These are phyloP conservation scores for Ophiostoma perfectum DNA, from an alignment of 2,329 filamentous ascomycete genomes.

Conservation along the genomic window DNA sequence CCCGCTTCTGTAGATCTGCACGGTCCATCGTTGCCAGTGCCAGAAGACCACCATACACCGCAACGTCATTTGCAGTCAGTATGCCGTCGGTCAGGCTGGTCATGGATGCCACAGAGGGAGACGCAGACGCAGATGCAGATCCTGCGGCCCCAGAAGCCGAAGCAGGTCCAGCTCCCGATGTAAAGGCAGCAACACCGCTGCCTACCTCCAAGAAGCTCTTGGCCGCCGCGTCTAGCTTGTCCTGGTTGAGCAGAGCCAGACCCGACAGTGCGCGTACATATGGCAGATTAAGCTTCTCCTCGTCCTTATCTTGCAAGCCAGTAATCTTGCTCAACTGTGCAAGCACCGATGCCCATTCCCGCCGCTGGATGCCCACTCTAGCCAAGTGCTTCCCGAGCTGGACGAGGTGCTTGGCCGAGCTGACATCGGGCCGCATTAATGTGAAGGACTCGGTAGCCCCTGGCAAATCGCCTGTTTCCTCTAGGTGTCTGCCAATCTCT, in stretches of 20 bases:
- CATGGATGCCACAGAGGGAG: slow-evolving; percentile 33
- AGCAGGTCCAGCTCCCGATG: neutral
- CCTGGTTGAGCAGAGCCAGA: slow-evolving; percentile 45
- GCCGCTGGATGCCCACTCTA: slow-evolving; percentile 67
- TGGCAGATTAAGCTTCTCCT: slow-evolving; percentile 46
- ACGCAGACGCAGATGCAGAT: neutral
- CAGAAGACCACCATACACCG: slow-evolving; percentile 84
- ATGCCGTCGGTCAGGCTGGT: slow-evolving; percentile 60
- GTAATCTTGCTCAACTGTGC: slow-evolving; percentile 58
- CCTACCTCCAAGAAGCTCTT: slow-evolving; percentile 58
- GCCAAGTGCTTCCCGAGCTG: slow-evolving; percentile 78
- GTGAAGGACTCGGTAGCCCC: slow-evolving; percentile 71
- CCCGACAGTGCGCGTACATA: slow-evolving; percentile 50
- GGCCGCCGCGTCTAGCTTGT: slow-evolving; percentile 59
- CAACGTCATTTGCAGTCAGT: slow-evolving; percentile 78
- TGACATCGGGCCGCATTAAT: slow-evolving; percentile 87
- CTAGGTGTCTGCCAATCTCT: slow-evolving; percentile 79
- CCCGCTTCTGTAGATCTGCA: slow-evolving; percentile 63
- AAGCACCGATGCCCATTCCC: slow-evolving; percentile 68
- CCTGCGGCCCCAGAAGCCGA: neutral
- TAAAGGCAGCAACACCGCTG: neutral
- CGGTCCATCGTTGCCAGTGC: slow-evolving; percentile 87
- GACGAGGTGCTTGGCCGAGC: slow-evolving; percentile 72
- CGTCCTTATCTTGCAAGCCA: slow-evolving; percentile 40
- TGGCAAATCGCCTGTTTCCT: slow-evolving; percentile 67